These are phyloP conservation scores for Epichloe sibirici DNA, from an alignment of 2,329 filamentous ascomycete genomes.

Conservation along the genomic window DNA sequence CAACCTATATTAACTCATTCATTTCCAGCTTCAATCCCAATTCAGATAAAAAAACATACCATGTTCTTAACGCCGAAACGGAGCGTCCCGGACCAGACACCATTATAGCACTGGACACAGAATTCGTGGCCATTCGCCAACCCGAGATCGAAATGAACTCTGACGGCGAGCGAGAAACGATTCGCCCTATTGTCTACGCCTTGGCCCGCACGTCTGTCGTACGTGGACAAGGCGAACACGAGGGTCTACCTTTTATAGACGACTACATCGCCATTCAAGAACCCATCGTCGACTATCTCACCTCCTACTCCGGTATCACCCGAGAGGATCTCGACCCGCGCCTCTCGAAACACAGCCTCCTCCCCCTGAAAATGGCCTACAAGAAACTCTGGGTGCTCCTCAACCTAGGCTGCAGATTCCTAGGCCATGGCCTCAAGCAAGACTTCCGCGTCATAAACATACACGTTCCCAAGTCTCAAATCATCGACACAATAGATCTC, in stretches of 20 bases:
- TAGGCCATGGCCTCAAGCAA: slow-evolving; percentile 85
- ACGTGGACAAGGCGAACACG: slow-evolving; percentile 62
- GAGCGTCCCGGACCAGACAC: slow-evolving; percentile 62
- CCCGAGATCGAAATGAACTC: slow-evolving; percentile 95
- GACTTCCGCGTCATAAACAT: slow-evolving; percentile 99
- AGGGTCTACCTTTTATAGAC: slow-evolving; percentile 85
- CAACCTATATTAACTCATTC: background rate
- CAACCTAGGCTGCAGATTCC: slow-evolving; percentile 85
- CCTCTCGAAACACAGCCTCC: slow-evolving; percentile 68
- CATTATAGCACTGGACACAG: slow-evolving; percentile 83
- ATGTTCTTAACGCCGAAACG: slow-evolving; percentile 38
- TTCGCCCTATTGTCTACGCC: slow-evolving; percentile 79
- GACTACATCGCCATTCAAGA: slow-evolving; percentile 92
- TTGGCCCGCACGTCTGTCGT: slow-evolving; percentile 89
- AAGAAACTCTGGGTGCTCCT: slow-evolving; percentile 97
- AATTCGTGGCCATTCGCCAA: slow-evolving; percentile 87
- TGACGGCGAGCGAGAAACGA: slow-evolving; percentile 82
- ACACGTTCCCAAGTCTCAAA: slow-evolving; percentile 77
- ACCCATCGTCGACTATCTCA: slow-evolving; percentile 88
- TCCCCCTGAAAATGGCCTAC: slow-evolving; percentile 83
- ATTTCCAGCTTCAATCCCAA: slow-evolving; percentile 24
- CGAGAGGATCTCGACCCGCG: slow-evolving; percentile 72
- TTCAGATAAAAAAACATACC: slow-evolving; percentile 39
- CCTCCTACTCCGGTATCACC: slow-evolving; percentile 84
- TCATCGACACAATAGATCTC: slow-evolving; percentile 87